Conservation (phyloP, 305 asterid genomes). For the Rubia peregrina region DNA sequence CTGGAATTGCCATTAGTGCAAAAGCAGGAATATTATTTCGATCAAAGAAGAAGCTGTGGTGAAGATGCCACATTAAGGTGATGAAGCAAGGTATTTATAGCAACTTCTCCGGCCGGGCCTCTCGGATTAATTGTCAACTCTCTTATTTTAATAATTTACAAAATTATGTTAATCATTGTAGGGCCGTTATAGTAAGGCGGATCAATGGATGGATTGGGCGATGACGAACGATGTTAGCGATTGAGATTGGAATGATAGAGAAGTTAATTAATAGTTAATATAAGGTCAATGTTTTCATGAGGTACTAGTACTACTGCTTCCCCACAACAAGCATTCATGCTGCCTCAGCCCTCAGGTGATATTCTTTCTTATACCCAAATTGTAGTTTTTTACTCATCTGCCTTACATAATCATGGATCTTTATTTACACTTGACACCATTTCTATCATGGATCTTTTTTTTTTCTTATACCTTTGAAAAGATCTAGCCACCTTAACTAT, state of each 20-base stretch:
- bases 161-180: constrained; percentile 6
- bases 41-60: background rate
- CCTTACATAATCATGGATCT: constrained; percentile 8
- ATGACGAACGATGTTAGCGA: constrained; percentile 13
- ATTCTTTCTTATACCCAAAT: background rate
- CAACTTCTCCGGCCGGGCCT: constrained; percentile 11
- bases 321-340: constrained; percentile 31
- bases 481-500: no score
- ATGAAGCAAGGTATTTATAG: constrained; percentile 17
- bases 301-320: constrained; percentile 14
- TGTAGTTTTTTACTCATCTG: constrained; percentile 6
- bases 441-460: background rate
- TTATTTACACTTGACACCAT: constrained; percentile 1
- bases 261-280: background rate
- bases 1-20: constrained; percentile 56
- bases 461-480: no score
- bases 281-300: constrained; percentile 26
- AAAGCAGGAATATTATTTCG: background rate
- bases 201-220: constrained; percentile 40
- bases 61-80: constrained; percentile 3
- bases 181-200: constrained; percentile 33
- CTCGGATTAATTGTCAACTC: constrained; percentile 33
- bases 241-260: background rate
- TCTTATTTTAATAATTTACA: background rate
- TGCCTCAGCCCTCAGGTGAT: constrained; percentile 5